A percentile compares a stretch with the other conserved stretches of the same genome.
These are phyloP conservation scores for Aspergillus versicolor DNA, from an alignment of 2,329 filamentous ascomycete genomes.

Conservation along the genomic window DNA sequence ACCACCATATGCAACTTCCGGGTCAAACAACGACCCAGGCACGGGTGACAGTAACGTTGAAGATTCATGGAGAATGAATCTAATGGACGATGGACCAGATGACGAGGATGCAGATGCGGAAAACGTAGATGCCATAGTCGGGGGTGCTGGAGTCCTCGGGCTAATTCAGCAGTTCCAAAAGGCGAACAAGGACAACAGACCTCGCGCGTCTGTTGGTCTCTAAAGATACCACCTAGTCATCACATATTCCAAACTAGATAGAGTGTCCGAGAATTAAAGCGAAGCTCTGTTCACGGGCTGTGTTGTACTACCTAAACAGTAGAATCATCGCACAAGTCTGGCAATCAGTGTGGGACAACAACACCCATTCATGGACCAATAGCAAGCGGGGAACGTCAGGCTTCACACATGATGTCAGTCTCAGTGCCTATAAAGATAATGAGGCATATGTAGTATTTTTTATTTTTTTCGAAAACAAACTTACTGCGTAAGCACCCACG, in stretches of 20 bases:
- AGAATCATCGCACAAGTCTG: not conserved
- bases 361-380: not conserved
- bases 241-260: not conserved
- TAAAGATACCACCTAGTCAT: constrained; percentile 10
- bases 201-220: constrained; percentile 36
- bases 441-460: too few species aligned
- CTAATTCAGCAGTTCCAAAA: constrained; percentile 67
- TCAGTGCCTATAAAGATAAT: too few species aligned
- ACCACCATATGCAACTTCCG: constrained; percentile 24
- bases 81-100: constrained; percentile 33
- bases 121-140: constrained; percentile 47
- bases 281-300: not conserved
- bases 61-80: constrained; percentile 51
- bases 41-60: constrained; percentile 59
- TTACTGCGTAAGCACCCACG: too few species aligned
- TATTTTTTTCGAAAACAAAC: too few species aligned
- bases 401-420: too few species aligned
- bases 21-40: constrained; percentile 38
- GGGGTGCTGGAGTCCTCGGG: constrained; percentile 61
- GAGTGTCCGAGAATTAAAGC: not conserved
- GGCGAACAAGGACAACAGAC: constrained; percentile 46
- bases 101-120: constrained; percentile 49
- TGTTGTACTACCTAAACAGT: not conserved
- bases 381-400: too few species aligned
- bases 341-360: not conserved